phyloP scores from a whole-genome alignment of 2,329 filamentous ascomycete species.

The Colletotrichum sp. region DNA sequence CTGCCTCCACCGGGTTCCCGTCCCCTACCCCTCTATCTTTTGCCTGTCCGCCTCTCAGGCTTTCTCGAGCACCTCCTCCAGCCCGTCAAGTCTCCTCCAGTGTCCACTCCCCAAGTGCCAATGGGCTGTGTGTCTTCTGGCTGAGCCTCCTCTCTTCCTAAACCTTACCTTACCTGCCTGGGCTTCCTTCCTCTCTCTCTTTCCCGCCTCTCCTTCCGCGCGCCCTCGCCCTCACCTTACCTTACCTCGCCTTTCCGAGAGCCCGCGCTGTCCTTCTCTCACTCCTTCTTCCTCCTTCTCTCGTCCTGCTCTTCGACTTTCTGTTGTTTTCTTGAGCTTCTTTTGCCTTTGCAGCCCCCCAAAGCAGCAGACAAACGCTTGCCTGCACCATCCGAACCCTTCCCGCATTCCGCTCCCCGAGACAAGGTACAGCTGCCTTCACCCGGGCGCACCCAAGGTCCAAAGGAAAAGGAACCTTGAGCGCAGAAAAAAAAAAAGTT shows the following conservation, averaged over 20 bases:
- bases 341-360: background rate
- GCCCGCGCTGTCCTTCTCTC: background rate
- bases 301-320: background rate
- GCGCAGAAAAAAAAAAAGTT: conserved; percentile 3
- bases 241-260: background rate
- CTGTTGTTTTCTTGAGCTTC: conserved; percentile 5
- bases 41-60: background rate
- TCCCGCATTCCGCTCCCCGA: background rate
- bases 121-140: conserved; percentile 17
- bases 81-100: background rate
- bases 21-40: background rate
- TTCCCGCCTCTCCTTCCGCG: background rate
- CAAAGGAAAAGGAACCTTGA: background rate
- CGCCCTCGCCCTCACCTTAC: background rate
- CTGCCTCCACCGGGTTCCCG: background rate
- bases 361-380: background rate
- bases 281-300: background rate
- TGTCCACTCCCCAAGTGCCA: conserved; percentile 5
- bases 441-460: background rate
- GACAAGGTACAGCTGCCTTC: conserved; percentile 5
- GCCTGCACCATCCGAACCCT: background rate
- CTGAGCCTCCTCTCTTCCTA: conserved; percentile 8
- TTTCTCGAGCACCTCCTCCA: conserved; percentile 1
- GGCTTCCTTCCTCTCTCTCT: background rate
- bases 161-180: background rate